Evolutionary conservation across 164 flowering plant species (phyloP).

Genomic region (Umbilicus rupestris): DNA sequence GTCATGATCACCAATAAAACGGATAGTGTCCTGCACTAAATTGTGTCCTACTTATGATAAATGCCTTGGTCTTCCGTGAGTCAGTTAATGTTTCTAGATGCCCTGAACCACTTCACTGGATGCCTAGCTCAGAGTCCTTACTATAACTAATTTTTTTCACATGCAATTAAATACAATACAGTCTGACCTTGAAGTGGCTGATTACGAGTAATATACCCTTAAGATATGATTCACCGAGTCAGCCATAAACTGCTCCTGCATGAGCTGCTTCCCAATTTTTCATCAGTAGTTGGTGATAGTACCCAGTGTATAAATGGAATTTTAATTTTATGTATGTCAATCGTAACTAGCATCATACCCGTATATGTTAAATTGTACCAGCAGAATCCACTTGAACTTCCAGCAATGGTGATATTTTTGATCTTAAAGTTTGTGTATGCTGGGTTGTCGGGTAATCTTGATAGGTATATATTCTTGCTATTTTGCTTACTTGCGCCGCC

Average conservation of each 20-base stretch:
- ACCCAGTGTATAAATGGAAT: background rate
- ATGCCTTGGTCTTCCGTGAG: background rate
- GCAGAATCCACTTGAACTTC: too few species aligned
- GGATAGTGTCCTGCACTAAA: background rate
- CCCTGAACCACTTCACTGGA: background rate
- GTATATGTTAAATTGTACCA: too few species aligned
- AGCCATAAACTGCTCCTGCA: background rate
- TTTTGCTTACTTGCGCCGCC: background rate
- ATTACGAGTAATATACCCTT: background rate
- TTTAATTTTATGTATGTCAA: too few species aligned
- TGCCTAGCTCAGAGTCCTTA: background rate
- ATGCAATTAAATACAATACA: background rate
- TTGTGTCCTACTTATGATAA: background rate
- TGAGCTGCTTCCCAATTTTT: background rate
- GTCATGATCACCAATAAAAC: background rate
- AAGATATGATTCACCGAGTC: background rate
- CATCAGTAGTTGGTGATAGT: background rate
- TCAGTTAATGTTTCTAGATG: background rate
- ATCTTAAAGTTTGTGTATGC: too few species aligned
- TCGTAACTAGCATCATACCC: too few species aligned
- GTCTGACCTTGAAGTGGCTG: background rate
- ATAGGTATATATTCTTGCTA: background rate
- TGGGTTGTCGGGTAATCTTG: too few species aligned
- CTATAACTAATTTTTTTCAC: background rate
- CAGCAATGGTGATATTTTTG: too few species aligned